phyloP scores from a whole-genome alignment of 2,329 filamentous ascomycete species.

The Stenocarpella maydis region DNA sequence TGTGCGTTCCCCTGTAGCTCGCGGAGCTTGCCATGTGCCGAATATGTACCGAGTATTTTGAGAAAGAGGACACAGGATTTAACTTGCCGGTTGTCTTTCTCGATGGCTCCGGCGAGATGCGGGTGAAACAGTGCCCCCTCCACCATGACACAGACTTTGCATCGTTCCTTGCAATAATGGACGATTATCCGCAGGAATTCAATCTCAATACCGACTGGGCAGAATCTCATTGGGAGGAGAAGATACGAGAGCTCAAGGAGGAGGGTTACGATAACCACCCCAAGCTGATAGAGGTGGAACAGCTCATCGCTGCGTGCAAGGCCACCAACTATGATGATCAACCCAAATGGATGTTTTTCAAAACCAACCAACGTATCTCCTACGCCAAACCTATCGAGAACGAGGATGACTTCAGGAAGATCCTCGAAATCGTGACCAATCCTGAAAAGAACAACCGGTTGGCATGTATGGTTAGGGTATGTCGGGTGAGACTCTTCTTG shows the following conservation, averaged over 20 bases:
- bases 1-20: neutral
- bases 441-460: neutral
- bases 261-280: neutral
- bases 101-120: neutral
- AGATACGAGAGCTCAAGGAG: neutral
- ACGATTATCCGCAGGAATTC: neutral
- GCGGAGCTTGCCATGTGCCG: neutral
- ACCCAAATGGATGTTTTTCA: slow-evolving; percentile 24
- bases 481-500: neutral
- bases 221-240: neutral
- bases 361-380: neutral
- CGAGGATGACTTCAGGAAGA: neutral
- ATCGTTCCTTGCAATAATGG: slow-evolving; percentile 5
- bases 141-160: neutral
- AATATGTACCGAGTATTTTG: neutral
- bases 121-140: neutral
- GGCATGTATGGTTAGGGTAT: slow-evolving; percentile 14
- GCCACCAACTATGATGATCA: neutral
- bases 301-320: neutral
- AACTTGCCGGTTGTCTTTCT: slow-evolving; percentile 1
- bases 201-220: neutral
- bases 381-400: neutral
- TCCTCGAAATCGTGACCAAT: neutral
- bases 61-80: neutral
- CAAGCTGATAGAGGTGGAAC: neutral